Base-by-base conservation (phyloP, 148 eudicot species). In the Arbutus unedo region DNA sequence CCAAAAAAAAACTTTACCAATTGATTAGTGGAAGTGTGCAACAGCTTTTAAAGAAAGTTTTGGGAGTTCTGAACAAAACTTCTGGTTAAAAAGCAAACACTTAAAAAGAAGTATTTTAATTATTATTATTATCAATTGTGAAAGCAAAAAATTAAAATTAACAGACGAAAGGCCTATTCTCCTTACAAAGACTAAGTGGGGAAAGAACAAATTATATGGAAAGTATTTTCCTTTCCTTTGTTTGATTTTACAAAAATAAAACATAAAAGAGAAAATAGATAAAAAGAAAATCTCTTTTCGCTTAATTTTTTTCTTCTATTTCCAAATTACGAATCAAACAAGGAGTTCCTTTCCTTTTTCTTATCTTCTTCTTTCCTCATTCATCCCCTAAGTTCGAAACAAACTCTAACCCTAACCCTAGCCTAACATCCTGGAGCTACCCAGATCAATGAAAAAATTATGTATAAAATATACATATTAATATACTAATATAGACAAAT, bases 331-430 rank as follows among this genome's bases (percentile, higher is more conserved):
- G 38, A 31, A 31, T 31, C 38, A 31, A 31, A 31, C 38, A 31
- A 31, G 38, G 38, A 31, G 38, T 31, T 31, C 38, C 38, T 0
- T 31, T 31, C 38, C 38, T 0, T 31, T 31, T 31, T 31, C 1
- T 31, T 31, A 31, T 31, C 38, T 31, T 31, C 38, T 31, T 31
- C 38, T 31, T 31, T 31, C 38, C 38, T 31, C 38, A 31, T 31
- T 31, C 38, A 31, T 31, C 38, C 38, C 38, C 38, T 31, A 31
- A 31, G 38, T 31, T 31, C 38, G 38, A n/a, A 59, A 19, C 3
- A 3, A 59, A 59, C 8, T 18, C n/a, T 18, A 59, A 59, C 15
- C 70, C 70, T 23, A 60, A 79, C 74, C 81, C 75, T 80, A 80
- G 18, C 82, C 76, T 57, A 38, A 45, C 14, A 18, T 8, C 10